These are phyloP conservation scores for Plectranthus barbatus DNA, from an alignment of 257 asterid species.

Conservation along the genomic window DNA sequence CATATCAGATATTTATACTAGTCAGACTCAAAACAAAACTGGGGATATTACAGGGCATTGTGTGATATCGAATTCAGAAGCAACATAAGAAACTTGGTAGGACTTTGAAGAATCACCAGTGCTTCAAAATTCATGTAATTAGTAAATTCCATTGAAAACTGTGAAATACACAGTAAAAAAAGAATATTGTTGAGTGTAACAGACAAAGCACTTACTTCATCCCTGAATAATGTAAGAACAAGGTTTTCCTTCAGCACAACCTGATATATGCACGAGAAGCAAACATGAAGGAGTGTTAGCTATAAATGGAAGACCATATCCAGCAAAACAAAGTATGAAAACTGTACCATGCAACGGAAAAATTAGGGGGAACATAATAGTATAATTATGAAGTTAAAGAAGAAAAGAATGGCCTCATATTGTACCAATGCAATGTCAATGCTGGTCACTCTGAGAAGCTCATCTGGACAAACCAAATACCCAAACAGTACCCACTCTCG, in stretches of 20 bases:
- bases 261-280: conserved; percentile 40
- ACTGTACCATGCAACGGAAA: conserved; percentile 5
- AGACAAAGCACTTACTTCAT: conserved; percentile 64
- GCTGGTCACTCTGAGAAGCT: conserved; percentile 98
- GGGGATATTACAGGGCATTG: not conserved
- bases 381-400: conserved; percentile 11
- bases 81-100: not conserved
- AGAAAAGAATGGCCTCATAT: conserved; percentile 16
- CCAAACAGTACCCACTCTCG: conserved; percentile 97
- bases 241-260: conserved; percentile 94
- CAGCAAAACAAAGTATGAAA: conserved; percentile 15
- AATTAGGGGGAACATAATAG: not conserved
- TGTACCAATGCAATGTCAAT: conserved; percentile 91
- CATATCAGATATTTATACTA: not conserved
- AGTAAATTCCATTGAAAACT: not conserved
- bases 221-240: conserved; percentile 81
- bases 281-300: conserved; percentile 16
- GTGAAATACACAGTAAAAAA: not conserved
- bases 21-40: not conserved
- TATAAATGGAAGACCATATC: conserved; percentile 8
- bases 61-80: not conserved
- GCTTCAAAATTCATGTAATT: not conserved
- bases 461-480: conserved; percentile 97
- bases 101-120: not conserved
- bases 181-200: not conserved